phyloP scores from a whole-genome alignment of 805 yeast species.

The Zygotorulaspora sp. region DNA sequence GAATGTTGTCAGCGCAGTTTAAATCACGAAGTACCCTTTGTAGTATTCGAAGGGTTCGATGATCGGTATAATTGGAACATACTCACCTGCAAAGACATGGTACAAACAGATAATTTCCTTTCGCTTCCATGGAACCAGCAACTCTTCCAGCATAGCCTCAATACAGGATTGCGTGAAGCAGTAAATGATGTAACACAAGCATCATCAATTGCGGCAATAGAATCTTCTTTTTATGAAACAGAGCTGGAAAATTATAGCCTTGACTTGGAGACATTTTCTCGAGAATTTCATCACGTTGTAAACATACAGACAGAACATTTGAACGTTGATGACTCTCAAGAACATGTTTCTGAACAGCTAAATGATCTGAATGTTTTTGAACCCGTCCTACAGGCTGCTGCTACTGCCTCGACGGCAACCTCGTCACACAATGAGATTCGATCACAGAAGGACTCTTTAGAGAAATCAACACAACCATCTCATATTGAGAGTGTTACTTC shows the following conservation, averaged over 20 bases:
- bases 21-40: slow-evolving; percentile 12
- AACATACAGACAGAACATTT: slow-evolving; percentile 10
- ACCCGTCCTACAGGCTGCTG: slow-evolving; percentile 8
- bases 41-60: slow-evolving; percentile 23
- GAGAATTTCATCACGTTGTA: slow-evolving; percentile 6
- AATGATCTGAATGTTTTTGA: slow-evolving; percentile 11
- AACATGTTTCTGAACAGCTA: slow-evolving; percentile 6
- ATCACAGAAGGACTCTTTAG: slow-evolving; percentile 2
- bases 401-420: slow-evolving; percentile 1
- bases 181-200: slow-evolving; percentile 12
- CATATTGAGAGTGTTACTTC: slow-evolving; percentile 11
- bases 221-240: slow-evolving; percentile 11
- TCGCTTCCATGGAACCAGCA: slow-evolving; percentile 24
- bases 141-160: slow-evolving; percentile 14
- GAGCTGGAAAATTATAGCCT: slow-evolving; percentile 10
- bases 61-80: slow-evolving; percentile 24
- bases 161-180: slow-evolving; percentile 7
- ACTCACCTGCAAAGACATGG: slow-evolving; percentile 11
- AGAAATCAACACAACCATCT: slow-evolving; percentile 3
- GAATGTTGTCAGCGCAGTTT: slow-evolving; percentile 4
- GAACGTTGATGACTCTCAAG: slow-evolving; percentile 3
- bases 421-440: not conserved
- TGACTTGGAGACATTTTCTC: slow-evolving; percentile 6
- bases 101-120: slow-evolving; percentile 14
- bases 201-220: slow-evolving; percentile 11